A percentile compares a stretch with the other conserved stretches of the same genome.
These are phyloP conservation scores for Penicillium turbatum DNA, from an alignment of 495 filamentous ascomycete genomes.

Conservation along the genomic window DNA sequence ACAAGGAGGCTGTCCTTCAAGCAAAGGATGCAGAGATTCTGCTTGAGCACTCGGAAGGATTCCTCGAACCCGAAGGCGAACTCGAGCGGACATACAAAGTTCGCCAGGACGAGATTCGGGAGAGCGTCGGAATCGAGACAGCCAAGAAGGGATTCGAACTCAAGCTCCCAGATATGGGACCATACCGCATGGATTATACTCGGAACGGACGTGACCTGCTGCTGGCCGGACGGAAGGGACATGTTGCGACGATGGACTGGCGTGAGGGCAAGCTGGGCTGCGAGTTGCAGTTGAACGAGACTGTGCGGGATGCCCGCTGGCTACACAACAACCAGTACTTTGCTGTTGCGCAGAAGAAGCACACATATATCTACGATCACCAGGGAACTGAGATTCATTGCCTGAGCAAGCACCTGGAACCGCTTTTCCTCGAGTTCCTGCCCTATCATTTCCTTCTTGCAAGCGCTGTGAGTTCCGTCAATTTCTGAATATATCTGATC, in stretches of 20 bases:
- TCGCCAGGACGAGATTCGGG: slow-evolving; percentile 77
- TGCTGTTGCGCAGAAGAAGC: slow-evolving; percentile 97
- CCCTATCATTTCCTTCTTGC: slow-evolving; percentile 94
- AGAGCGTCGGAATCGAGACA: slow-evolving; percentile 70
- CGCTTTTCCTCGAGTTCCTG: slow-evolving; percentile 91
- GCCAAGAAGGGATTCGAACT: slow-evolving; percentile 92
- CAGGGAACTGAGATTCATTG: slow-evolving; percentile 88
- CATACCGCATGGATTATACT: slow-evolving; percentile 83
- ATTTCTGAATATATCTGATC: not conserved
- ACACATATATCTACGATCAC: slow-evolving; percentile 90
- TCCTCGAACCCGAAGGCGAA: slow-evolving; percentile 81
- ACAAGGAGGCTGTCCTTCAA: slow-evolving; percentile 71
- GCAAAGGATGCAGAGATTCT: slow-evolving; percentile 95
- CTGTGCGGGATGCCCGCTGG: slow-evolving; percentile 83
- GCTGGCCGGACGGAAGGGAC: slow-evolving; percentile 84
- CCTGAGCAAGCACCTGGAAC: slow-evolving; percentile 82
- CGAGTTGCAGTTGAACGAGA: slow-evolving; percentile 86
- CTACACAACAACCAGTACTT: slow-evolving; percentile 95
- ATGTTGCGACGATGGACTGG: slow-evolving; percentile 98
- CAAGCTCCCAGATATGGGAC: slow-evolving; percentile 75
- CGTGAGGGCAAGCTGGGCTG: slow-evolving; percentile 83
- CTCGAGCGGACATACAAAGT: slow-evolving; percentile 91
- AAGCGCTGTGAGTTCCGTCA: slow-evolving; percentile 59
- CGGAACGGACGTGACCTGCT: slow-evolving; percentile 82
- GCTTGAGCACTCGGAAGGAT: slow-evolving; percentile 79